Evolutionary conservation across 805 yeast species (phyloP).

Genomic region (Wickerhamiella nectarea): DNA sequence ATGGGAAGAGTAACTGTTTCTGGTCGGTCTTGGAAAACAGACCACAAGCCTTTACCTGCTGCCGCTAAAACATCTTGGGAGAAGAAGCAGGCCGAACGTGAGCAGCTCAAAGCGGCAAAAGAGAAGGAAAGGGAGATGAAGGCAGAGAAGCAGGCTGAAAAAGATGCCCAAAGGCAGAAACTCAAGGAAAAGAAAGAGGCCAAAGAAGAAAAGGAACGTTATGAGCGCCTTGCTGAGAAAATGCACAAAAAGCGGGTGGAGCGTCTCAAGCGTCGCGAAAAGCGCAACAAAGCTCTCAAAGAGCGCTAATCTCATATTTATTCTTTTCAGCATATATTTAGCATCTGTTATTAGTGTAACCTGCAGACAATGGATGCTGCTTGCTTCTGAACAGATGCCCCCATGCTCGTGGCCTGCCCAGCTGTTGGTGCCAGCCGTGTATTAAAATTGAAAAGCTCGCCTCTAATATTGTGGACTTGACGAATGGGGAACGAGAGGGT

Average conservation of each 20-base stretch:
- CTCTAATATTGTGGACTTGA: too few relatives aligned
- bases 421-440: too few relatives aligned
- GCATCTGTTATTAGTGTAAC: too few relatives aligned
- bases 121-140: constrained; percentile 57
- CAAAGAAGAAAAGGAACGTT: constrained; percentile 82
- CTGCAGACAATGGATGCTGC: too few relatives aligned
- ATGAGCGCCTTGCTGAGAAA: constrained; percentile 63
- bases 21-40: constrained; percentile 29
- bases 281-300: constrained; percentile 83
- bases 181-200: constrained; percentile 59
- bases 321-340: background rate
- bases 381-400: too few relatives aligned
- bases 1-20: constrained; percentile 21
- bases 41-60: constrained; percentile 22
- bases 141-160: constrained; percentile 58
- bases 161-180: constrained; percentile 30
- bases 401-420: too few relatives aligned
- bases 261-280: constrained; percentile 77
- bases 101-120: constrained; percentile 52
- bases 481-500: too few relatives aligned
- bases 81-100: constrained; percentile 49
- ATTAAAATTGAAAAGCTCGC: too few relatives aligned
- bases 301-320: constrained; percentile 44
- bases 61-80: constrained; percentile 45
- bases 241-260: constrained; percentile 90